These are phyloP conservation scores for Nothomitra cinnamomea DNA, from an alignment of 2,329 filamentous ascomycete genomes.

Conservation along the genomic window DNA sequence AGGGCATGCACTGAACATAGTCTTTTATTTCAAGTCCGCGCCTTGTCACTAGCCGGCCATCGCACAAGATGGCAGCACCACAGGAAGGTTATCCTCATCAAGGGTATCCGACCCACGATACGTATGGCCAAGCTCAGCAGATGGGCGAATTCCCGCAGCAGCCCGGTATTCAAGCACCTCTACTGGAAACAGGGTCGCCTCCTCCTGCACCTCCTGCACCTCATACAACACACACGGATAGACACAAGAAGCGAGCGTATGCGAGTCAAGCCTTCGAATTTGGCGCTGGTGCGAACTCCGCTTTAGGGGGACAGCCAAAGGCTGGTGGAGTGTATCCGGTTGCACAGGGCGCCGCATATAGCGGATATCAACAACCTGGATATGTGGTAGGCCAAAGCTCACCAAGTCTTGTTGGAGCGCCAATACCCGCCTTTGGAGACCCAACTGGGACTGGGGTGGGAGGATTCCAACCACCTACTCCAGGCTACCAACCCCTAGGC, in stretches of 20 bases:
- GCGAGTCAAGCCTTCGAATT: constrained; percentile 92
- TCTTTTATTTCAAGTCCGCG: not conserved
- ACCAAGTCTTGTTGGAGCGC: constrained; percentile 14
- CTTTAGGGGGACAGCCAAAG: constrained; percentile 28
- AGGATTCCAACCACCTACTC: constrained; percentile 51
- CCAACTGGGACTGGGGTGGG: constrained; percentile 27
- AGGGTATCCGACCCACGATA: constrained; percentile 26
- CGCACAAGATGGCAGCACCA: constrained; percentile 26
- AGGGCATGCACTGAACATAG: not conserved
- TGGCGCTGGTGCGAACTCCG: constrained; percentile 69
- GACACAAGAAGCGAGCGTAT: constrained; percentile 77
- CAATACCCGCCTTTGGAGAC: constrained; percentile 20
- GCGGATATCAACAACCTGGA: constrained; percentile 27
- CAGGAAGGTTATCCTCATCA: constrained; percentile 33
- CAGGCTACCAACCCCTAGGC: constrained; percentile 44
- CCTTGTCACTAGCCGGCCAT: not conserved
- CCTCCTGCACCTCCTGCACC: constrained; percentile 13
- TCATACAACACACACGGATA: constrained; percentile 14
- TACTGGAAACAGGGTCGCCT: constrained; percentile 18
- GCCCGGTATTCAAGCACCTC: constrained; percentile 21
- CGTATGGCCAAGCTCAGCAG: constrained; percentile 26
- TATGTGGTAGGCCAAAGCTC: constrained; percentile 28
- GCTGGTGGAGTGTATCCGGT: constrained; percentile 36
- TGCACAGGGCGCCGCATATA: constrained; percentile 34
- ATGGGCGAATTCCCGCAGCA: constrained; percentile 14